Evolutionary conservation across 2,329 filamentous ascomycete genomes (phyloP).

Genomic region (Pseudogymnoascus sp.): DNA sequence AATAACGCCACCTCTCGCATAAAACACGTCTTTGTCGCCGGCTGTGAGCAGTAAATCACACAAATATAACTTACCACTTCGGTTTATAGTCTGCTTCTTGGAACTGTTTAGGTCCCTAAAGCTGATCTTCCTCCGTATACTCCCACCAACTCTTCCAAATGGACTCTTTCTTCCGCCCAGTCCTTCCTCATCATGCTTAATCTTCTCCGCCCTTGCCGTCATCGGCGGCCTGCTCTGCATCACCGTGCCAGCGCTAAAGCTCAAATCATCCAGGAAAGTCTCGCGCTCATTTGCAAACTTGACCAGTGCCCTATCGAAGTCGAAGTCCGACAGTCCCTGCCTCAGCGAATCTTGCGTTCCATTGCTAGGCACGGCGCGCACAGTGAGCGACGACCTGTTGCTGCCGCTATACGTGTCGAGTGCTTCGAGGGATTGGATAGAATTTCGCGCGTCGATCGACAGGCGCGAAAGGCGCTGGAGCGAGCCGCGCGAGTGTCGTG

Average conservation of each 20-base stretch:
- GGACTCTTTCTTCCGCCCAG: constrained; percentile 36
- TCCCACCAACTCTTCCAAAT: constrained; percentile 54
- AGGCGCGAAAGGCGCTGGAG: constrained; percentile 49
- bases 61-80: constrained; percentile 53
- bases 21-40: background rate
- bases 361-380: constrained; percentile 37
- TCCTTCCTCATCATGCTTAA: constrained; percentile 63
- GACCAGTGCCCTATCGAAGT: constrained; percentile 85
- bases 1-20: background rate
- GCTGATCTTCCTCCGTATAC: constrained; percentile 84
- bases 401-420: constrained; percentile 44
- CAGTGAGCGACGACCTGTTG: constrained; percentile 59
- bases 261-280: constrained; percentile 84
- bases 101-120: constrained; percentile 91
- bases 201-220: constrained; percentile 72
- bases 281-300: constrained; percentile 97
- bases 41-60: background rate
- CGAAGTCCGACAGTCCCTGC: constrained; percentile 53
- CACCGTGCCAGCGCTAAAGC: constrained; percentile 69
- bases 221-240: constrained; percentile 62
- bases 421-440: constrained; percentile 50
- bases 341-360: constrained; percentile 14
- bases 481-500: constrained; percentile 53
- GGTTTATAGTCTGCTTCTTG: constrained; percentile 72
- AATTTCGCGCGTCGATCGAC: constrained; percentile 41